Evolutionary conservation across 306 rosid species (phyloP).

Genomic region (Castanospermum australe): DNA sequence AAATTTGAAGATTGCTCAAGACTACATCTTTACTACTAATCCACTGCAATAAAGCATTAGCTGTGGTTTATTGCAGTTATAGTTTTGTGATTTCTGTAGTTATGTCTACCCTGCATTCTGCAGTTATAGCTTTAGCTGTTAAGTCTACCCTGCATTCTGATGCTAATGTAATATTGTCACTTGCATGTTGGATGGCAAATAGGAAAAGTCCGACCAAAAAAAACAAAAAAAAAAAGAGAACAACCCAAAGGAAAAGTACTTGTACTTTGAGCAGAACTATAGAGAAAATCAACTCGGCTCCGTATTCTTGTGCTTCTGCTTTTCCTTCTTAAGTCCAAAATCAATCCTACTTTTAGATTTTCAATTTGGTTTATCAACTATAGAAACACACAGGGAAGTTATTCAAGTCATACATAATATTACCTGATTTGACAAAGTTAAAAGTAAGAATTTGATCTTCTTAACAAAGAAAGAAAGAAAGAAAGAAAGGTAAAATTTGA

Average conservation of each 20-base stretch:
- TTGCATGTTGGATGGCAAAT: constrained; percentile 5
- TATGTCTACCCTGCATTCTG: background rate
- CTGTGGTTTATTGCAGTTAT: background rate
- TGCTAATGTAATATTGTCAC: background rate
- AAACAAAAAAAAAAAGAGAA: background rate
- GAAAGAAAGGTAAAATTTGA: background rate
- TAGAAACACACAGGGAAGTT: background rate
- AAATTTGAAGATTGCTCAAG: background rate
- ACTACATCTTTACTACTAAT: background rate
- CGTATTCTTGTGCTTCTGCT: background rate
- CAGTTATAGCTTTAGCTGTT: background rate
- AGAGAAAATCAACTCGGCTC: background rate
- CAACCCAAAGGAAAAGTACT: background rate
- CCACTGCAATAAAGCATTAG: background rate
- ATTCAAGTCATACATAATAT: background rate
- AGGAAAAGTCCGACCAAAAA: too few species aligned
- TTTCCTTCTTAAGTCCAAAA: background rate
- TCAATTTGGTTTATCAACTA: background rate
- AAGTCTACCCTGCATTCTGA: background rate
- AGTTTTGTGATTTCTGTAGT: background rate
- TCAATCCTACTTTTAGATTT: background rate
- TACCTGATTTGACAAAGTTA: background rate
- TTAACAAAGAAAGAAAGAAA: background rate
- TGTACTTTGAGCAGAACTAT: background rate
- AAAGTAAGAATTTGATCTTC: background rate